These are phyloP conservation scores for Scutellaria barbata DNA, from an alignment of 257 asterid species.

Conservation along the genomic window DNA sequence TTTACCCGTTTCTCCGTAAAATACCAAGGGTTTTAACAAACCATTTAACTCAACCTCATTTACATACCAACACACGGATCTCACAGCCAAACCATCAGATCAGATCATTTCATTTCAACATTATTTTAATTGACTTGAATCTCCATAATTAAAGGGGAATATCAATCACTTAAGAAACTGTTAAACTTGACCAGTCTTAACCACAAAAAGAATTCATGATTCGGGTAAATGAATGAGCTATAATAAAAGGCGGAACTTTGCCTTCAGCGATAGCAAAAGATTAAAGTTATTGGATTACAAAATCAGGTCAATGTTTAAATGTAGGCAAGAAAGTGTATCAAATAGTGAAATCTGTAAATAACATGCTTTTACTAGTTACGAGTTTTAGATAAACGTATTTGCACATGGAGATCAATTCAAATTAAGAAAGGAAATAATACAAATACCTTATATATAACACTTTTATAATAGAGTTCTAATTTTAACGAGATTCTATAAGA, in stretches of 20 bases:
- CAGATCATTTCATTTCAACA: conserved; percentile 1
- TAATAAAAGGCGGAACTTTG: too few species aligned
- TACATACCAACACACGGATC: conserved; percentile 1
- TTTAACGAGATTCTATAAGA: too few species aligned
- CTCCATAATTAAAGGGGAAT: background rate
- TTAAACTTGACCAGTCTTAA: background rate
- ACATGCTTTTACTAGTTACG: background rate
- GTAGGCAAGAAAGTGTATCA: too few species aligned
- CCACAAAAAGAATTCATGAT: background rate
- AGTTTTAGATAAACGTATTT: too few species aligned
- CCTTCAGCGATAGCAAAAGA: background rate
- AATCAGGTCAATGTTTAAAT: background rate
- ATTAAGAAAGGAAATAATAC: too few species aligned
- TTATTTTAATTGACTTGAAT: background rate
- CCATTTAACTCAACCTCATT: too few species aligned
- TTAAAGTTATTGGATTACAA: background rate
- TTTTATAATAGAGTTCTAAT: too few species aligned
- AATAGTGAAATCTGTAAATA: too few species aligned
- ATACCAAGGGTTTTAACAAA: too few species aligned
- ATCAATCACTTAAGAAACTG: background rate
- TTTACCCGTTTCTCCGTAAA: too few species aligned
- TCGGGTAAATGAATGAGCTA: background rate
- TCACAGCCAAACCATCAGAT: conserved; percentile 24
- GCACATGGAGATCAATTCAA: too few species aligned
- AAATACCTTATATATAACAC: too few species aligned